These are phyloP conservation scores for Fonsecaea monophora DNA, from an alignment of 2,329 filamentous ascomycete genomes.

Conservation along the genomic window DNA sequence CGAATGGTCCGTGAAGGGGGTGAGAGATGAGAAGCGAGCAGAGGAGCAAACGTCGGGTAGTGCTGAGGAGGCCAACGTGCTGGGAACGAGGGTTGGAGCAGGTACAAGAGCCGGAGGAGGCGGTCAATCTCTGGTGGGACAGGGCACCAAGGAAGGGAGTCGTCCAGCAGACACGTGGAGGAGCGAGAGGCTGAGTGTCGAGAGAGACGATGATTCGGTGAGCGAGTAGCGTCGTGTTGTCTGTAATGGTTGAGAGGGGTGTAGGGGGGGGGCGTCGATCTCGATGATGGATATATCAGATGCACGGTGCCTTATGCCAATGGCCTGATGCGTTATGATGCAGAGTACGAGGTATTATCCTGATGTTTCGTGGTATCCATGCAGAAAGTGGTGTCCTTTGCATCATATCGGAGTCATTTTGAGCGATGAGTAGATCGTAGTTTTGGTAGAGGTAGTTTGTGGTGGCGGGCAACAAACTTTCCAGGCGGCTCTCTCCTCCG, in stretches of 20 bases:
- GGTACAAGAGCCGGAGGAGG: slow-evolving; percentile 18
- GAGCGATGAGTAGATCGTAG: background rate
- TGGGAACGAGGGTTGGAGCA: slow-evolving; percentile 15
- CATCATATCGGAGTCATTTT: background rate
- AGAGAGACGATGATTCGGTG: slow-evolving; percentile 31
- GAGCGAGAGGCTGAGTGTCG: slow-evolving; percentile 36
- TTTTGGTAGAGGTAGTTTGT: background rate
- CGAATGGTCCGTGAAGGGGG: slow-evolving; percentile 23
- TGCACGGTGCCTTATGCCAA: slow-evolving; percentile 5
- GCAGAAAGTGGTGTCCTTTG: background rate
- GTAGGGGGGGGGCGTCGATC: slow-evolving; percentile 4
- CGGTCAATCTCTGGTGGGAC: slow-evolving; percentile 29
- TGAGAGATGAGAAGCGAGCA: slow-evolving; percentile 25
- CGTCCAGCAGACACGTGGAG: slow-evolving; percentile 32
- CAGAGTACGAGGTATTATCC: background rate
- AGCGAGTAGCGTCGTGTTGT: slow-evolving; percentile 20
- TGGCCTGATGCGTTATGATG: background rate
- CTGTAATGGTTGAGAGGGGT: slow-evolving; percentile 8
- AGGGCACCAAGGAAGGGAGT: slow-evolving; percentile 10
- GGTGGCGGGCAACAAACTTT: slow-evolving; percentile 2
- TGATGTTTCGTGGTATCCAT: background rate
- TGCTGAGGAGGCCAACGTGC: slow-evolving; percentile 30
- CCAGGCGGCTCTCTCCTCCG: slow-evolving; percentile 2
- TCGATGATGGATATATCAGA: slow-evolving; percentile 6
- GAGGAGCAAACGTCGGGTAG: slow-evolving; percentile 24